A percentile compares a stretch with the other conserved stretches of the same genome.
These are phyloP conservation scores for Dacryopinax primogenitus DNA, from an alignment of 768 basidiomycete genomes.

Conservation along the genomic window DNA sequence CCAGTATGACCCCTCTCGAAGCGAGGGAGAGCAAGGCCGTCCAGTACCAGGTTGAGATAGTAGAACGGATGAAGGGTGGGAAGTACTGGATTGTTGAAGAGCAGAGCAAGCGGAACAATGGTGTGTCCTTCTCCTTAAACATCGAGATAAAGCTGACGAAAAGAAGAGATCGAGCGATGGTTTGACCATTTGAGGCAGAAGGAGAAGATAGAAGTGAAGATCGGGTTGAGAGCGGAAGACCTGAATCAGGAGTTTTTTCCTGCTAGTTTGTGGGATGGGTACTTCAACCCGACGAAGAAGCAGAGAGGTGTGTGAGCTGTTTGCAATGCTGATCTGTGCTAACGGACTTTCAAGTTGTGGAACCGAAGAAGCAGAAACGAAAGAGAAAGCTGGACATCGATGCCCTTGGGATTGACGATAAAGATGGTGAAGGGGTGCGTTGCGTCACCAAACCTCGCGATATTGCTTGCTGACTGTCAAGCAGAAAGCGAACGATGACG, in stretches of 20 bases:
- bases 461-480: background rate
- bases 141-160: slow-evolving; percentile 4
- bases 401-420: slow-evolving; percentile 42
- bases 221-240: slow-evolving; percentile 55
- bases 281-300: slow-evolving; percentile 65
- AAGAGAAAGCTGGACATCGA: slow-evolving; percentile 44
- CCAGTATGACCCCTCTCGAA: slow-evolving; percentile 53
- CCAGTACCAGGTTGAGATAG: slow-evolving; percentile 54
- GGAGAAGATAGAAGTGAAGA: slow-evolving; percentile 39
- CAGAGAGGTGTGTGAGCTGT: slow-evolving; percentile 34
- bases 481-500: slow-evolving; percentile 60
- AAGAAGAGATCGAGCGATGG: slow-evolving; percentile 59
- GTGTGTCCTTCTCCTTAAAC: slow-evolving; percentile 22
- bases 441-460: background rate
- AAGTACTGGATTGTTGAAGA: slow-evolving; percentile 62
- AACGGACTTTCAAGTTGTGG: background rate
- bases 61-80: slow-evolving; percentile 50
- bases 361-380: slow-evolving; percentile 20
- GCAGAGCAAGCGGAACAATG: slow-evolving; percentile 44
- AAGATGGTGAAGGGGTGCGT: slow-evolving; percentile 45
- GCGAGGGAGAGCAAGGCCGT: slow-evolving; percentile 53
- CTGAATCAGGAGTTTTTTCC: slow-evolving; percentile 71
- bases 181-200: slow-evolving; percentile 73
- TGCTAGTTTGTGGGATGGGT: slow-evolving; percentile 55
- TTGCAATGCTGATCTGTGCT: background rate